These are phyloP conservation scores for Globisporangium barbulae DNA, from an alignment of 352 stramenopile species.

Conservation along the genomic window DNA sequence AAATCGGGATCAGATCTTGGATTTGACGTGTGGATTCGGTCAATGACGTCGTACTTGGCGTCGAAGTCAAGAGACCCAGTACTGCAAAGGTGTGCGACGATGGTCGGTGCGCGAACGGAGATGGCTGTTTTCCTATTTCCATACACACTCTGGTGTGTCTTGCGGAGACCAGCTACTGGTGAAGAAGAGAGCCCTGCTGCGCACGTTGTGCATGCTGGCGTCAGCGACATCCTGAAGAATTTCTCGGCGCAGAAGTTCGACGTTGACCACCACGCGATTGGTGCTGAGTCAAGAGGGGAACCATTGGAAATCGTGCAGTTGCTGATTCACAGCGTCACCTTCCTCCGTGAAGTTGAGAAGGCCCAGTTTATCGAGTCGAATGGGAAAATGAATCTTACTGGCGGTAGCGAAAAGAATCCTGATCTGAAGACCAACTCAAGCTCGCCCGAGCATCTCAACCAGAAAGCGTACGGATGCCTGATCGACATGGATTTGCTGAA, in stretches of 20 bases:
- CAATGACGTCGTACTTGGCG: constrained; percentile 41
- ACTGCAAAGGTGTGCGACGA: constrained; percentile 39
- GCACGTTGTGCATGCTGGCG: constrained; percentile 36
- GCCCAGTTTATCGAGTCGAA: constrained; percentile 66
- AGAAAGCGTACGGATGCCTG: constrained; percentile 50
- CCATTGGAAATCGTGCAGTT: constrained; percentile 56
- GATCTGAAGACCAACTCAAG: neutral
- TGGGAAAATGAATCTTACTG: constrained; percentile 22
- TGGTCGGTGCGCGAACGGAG: constrained; percentile 42
- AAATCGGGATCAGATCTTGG: constrained; percentile 23
- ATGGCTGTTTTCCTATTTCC: constrained; percentile 79
- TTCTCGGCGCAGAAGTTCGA: neutral
- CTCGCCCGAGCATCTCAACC: constrained; percentile 19
- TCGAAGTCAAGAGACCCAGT: constrained; percentile 38
- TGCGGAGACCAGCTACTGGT: constrained; percentile 13
- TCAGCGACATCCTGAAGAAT: constrained; percentile 34
- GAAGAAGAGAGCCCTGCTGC: constrained; percentile 14
- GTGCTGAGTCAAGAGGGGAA: constrained; percentile 4
- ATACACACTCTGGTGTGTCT: constrained; percentile 43
- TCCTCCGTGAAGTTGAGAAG: constrained; percentile 78
- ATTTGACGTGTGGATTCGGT: constrained; percentile 65
- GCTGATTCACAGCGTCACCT: constrained; percentile 77
- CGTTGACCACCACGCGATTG: neutral
- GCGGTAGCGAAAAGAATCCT: neutral
- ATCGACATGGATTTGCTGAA: constrained; percentile 62